Percentiles rank a stretch among this genome's conserved stretches.
These are phyloP conservation scores for Leucogyrophana mollusca DNA, from an alignment of 768 basidiomycete species.

Conservation along the genomic window DNA sequence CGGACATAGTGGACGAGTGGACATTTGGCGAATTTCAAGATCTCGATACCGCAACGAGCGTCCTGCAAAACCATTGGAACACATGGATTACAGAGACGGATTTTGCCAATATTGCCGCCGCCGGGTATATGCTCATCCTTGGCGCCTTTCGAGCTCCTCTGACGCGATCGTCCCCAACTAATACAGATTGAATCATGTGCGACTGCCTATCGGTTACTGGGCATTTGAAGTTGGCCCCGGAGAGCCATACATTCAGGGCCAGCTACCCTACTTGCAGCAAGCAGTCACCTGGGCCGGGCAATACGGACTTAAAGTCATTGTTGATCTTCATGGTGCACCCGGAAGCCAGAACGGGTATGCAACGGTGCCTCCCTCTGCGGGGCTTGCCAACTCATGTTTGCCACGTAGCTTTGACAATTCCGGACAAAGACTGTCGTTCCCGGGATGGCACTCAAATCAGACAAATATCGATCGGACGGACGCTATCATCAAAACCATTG, in stretches of 20 bases:
- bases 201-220: slow-evolving; percentile 89
- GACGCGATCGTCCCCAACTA: no score
- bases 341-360: slow-evolving; percentile 81
- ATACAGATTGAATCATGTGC: slow-evolving; percentile 81
- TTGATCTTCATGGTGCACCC: slow-evolving; percentile 80
- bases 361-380: background rate
- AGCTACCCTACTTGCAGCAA: slow-evolving; percentile 64
- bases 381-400: slow-evolving; percentile 7
- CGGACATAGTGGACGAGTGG: slow-evolving; percentile 70
- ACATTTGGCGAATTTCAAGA: slow-evolving; percentile 70
- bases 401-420: slow-evolving; percentile 74
- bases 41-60: slow-evolving; percentile 43
- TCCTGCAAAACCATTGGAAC: slow-evolving; percentile 69
- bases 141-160: background rate
- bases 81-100: slow-evolving; percentile 85
- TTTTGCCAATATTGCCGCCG: slow-evolving; percentile 69
- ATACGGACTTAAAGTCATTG: slow-evolving; percentile 74
- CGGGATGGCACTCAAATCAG: slow-evolving; percentile 67
- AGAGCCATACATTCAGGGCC: slow-evolving; percentile 79
- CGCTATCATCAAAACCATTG: slow-evolving; percentile 60
- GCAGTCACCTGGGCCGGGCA: slow-evolving; percentile 70
- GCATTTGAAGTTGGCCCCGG: slow-evolving; percentile 78
- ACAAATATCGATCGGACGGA: slow-evolving; percentile 69
- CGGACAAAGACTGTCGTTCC: slow-evolving; percentile 58
- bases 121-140: slow-evolving; percentile 48